These are phyloP conservation scores for Ophiocordyceps australis DNA, from an alignment of 2,329 filamentous ascomycete species.

Conservation along the genomic window DNA sequence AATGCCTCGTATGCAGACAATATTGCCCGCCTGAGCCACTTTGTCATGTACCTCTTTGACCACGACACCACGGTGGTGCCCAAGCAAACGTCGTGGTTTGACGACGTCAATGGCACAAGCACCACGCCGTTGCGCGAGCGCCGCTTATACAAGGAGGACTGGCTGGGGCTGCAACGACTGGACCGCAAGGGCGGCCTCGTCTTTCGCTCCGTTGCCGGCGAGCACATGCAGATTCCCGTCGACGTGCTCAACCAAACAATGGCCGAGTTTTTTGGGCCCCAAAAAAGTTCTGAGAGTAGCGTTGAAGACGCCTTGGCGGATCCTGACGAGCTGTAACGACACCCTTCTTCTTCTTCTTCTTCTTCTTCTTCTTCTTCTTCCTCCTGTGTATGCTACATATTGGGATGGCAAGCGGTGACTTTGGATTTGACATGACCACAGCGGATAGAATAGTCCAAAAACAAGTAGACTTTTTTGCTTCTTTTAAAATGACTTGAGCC, in stretches of 20 bases:
- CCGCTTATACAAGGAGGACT: conserved; percentile 72
- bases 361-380: not conserved
- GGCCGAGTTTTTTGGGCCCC: conserved; percentile 43
- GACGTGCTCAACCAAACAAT: conserved; percentile 49
- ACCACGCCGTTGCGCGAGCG: conserved; percentile 51
- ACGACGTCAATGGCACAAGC: conserved; percentile 59
- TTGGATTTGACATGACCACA: no score
- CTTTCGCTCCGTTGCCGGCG: conserved; percentile 55
- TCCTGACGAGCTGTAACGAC: conserved; percentile 21
- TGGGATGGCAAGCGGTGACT: no score
- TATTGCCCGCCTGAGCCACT: conserved; percentile 49
- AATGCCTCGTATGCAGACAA: conserved; percentile 58
- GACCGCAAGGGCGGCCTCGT: conserved; percentile 64
- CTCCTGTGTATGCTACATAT: no score
- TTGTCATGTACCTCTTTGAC: conserved; percentile 81
- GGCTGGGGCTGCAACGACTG: conserved; percentile 67
- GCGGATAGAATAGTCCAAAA: no score
- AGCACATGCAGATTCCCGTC: conserved; percentile 67
- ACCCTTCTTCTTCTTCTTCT: not conserved
- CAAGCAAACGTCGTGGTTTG: conserved; percentile 83
- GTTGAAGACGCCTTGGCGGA: conserved; percentile 10
- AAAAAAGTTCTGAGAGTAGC: conserved; percentile 14
- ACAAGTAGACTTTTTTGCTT: no score
- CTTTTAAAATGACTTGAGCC: no score
- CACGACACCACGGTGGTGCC: conserved; percentile 76